Conservation (phyloP, 2,329 filamentous ascomycete species). For the Rhinocladiella similis region DNA sequence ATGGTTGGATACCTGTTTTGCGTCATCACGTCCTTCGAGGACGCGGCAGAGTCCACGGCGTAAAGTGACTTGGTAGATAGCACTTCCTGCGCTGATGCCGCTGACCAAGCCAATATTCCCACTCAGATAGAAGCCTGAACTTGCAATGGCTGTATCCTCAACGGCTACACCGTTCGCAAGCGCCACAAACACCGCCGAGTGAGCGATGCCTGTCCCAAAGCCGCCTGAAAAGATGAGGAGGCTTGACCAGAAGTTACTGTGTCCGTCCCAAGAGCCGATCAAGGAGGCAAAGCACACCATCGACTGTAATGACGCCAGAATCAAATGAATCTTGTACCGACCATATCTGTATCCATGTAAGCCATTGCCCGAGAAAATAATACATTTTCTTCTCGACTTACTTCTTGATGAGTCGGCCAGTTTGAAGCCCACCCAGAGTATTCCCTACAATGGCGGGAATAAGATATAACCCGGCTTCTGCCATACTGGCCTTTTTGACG, state of each 20-base stretch:
- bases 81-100: background rate
- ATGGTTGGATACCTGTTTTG: background rate
- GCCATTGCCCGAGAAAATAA: no score
- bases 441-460: constrained; percentile 69
- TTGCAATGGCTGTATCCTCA: background rate
- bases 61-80: background rate
- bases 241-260: background rate
- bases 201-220: background rate
- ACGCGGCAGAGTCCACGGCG: background rate
- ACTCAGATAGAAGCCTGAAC: background rate
- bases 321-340: background rate
- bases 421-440: constrained; percentile 42
- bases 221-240: background rate
- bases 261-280: background rate
- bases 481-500: constrained; percentile 58
- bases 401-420: background rate
- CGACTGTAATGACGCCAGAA: background rate
- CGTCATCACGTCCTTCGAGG: background rate
- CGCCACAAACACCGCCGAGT: background rate
- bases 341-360: no score
- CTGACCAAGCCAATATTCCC: background rate
- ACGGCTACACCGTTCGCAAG: background rate
- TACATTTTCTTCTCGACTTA: background rate
- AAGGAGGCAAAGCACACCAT: background rate
- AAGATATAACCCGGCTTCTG: constrained; percentile 60